These are phyloP conservation scores for Agastache rugosa DNA, from an alignment of 257 asterid species.

Conservation along the genomic window DNA sequence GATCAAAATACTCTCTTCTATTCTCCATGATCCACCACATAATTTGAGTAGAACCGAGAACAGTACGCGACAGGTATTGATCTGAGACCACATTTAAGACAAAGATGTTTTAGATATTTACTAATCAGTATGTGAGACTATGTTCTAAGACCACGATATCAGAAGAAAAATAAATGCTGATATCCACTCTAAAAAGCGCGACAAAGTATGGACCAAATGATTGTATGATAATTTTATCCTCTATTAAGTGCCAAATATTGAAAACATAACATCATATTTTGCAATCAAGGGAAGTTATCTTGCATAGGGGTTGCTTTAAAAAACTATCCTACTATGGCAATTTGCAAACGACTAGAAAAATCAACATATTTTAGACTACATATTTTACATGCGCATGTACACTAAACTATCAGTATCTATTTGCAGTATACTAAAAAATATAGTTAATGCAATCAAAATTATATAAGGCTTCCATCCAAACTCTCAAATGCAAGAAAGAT, in stretches of 20 bases:
- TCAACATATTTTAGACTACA: not conserved
- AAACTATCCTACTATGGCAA: not conserved
- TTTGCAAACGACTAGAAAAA: slow-evolving; percentile 3
- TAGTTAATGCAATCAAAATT: slow-evolving; percentile 8
- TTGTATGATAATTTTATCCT: not conserved
- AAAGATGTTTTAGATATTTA: slow-evolving; percentile 24
- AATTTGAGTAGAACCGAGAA: slow-evolving; percentile 88
- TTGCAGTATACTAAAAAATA: not conserved
- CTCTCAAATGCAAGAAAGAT: slow-evolving; percentile 5
- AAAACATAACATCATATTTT: not conserved
- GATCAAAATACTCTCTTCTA: slow-evolving; percentile 83
- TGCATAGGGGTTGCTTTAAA: not conserved
- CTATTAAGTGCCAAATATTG: not conserved
- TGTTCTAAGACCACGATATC: not conserved
- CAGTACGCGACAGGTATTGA: slow-evolving; percentile 78
- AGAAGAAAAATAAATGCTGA: not conserved
- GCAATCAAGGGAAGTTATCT: not conserved
- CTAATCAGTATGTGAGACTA: not conserved
- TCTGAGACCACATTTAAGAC: slow-evolving; percentile 55
- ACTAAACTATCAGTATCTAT: not conserved
- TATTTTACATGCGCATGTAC: not conserved
- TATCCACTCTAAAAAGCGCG: no score
- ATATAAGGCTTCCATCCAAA: slow-evolving; percentile 22
- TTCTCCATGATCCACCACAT: slow-evolving; percentile 99
- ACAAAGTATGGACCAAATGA: no score